Conservation (phyloP, 2,329 filamentous ascomycete species). For the Claviceps capensis region DNA sequence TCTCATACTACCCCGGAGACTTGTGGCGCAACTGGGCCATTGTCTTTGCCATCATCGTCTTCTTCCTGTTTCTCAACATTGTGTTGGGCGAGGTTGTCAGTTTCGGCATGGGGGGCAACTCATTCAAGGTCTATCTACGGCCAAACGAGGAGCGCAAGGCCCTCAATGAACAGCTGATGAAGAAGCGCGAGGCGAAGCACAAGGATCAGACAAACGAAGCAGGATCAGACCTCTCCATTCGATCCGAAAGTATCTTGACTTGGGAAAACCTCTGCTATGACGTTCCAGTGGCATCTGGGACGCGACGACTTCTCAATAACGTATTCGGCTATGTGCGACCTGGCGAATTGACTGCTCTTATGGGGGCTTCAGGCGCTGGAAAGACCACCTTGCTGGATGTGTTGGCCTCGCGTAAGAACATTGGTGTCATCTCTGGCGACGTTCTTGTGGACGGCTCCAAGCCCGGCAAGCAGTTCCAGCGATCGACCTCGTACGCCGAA, state of each 20-base stretch:
- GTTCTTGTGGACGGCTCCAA: slow-evolving; percentile 42
- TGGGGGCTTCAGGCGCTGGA: slow-evolving; percentile 75
- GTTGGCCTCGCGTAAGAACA: slow-evolving; percentile 47
- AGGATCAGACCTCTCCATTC: slow-evolving; percentile 38
- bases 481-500: slow-evolving; percentile 48
- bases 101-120: slow-evolving; percentile 68
- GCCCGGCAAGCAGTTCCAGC: slow-evolving; percentile 46
- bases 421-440: slow-evolving; percentile 44
- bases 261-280: slow-evolving; percentile 80
- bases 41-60: slow-evolving; percentile 58
- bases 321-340: slow-evolving; percentile 60
- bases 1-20: slow-evolving; percentile 50
- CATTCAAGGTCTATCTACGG: slow-evolving; percentile 62
- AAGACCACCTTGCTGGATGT: slow-evolving; percentile 80
- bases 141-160: slow-evolving; percentile 53
- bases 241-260: slow-evolving; percentile 57
- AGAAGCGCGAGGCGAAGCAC: slow-evolving; percentile 44
- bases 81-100: slow-evolving; percentile 66
- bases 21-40: slow-evolving; percentile 81
- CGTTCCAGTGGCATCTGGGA: slow-evolving; percentile 44
- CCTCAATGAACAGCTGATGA: slow-evolving; percentile 48
- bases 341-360: slow-evolving; percentile 63
- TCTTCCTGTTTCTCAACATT: slow-evolving; percentile 64
- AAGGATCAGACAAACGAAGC: slow-evolving; percentile 30
- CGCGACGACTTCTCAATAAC: slow-evolving; percentile 39